Conservation (phyloP, 2,329 filamentous ascomycete genomes). For the Exophiala dermatitidis region DNA sequence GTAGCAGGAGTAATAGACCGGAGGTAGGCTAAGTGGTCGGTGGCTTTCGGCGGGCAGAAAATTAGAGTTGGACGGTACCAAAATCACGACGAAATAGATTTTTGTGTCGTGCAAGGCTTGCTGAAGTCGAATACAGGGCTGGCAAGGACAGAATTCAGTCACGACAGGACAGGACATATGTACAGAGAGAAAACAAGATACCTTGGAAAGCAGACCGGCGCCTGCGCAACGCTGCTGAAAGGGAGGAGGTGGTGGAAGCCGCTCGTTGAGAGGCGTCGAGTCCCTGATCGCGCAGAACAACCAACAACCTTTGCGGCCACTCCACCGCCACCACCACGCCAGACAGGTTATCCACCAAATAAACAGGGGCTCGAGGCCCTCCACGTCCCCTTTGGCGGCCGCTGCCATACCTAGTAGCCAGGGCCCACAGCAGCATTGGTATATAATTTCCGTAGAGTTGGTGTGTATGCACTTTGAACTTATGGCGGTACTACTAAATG, state of each 20-base stretch:
- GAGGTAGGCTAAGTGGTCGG: not conserved
- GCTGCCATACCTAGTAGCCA: too few relatives aligned
- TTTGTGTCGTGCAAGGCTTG: not conserved
- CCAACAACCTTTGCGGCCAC: too few relatives aligned
- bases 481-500: too few relatives aligned
- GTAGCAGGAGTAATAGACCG: not conserved
- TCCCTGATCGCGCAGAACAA: not conserved
- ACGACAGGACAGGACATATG: not conserved
- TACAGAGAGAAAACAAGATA: not conserved
- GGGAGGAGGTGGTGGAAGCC: not conserved
- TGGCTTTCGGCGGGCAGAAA: not conserved
- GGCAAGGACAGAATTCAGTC: not conserved
- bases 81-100: not conserved
- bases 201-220: not conserved
- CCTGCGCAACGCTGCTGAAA: not conserved
- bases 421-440: too few relatives aligned
- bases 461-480: too few relatives aligned
- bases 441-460: too few relatives aligned
- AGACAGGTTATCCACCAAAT: too few relatives aligned
- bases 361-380: not conserved
- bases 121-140: not conserved
- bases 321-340: too few relatives aligned
- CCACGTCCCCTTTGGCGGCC: not conserved
- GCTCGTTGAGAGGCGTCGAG: not conserved
- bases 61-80: not conserved